Evolutionary conservation across 2,329 filamentous ascomycete genomes (phyloP).

Genomic region (Metarhizium guizhouense): DNA sequence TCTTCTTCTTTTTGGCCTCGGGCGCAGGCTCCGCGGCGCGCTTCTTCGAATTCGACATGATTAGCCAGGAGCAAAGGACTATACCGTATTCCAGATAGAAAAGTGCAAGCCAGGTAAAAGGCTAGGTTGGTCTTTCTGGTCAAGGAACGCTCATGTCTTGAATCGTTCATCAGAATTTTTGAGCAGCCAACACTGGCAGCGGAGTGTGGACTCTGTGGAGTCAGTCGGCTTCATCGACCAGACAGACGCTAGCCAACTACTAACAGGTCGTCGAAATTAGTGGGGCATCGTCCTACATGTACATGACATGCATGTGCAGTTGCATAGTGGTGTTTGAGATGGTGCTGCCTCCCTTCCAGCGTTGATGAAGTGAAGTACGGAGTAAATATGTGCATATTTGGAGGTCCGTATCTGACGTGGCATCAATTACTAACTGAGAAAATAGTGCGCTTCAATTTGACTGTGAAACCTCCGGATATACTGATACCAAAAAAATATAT

Average conservation of each 20-base stretch:
- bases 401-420: too few relatives aligned
- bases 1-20: slow-evolving; percentile 35
- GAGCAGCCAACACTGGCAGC: neutral
- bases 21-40: slow-evolving; percentile 43
- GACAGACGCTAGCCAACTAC: neutral
- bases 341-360: too few relatives aligned
- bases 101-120: neutral
- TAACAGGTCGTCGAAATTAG: too few relatives aligned
- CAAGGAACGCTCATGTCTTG: neutral
- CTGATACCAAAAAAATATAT: neutral
- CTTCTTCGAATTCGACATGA: slow-evolving; percentile 40
- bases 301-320: too few relatives aligned
- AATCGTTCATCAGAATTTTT: neutral
- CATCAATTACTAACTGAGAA: neutral
- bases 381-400: too few relatives aligned
- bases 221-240: too few relatives aligned
- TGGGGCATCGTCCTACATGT: too few relatives aligned
- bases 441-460: neutral
- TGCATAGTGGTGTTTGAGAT: too few relatives aligned
- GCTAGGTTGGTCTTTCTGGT: neutral
- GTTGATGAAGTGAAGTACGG: too few relatives aligned
- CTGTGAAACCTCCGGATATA: neutral
- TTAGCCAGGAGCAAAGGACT: neutral
- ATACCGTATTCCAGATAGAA: neutral
- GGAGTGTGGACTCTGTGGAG: neutral